Evolutionary conservation across 1,139 yeast genomes (phyloP).

Genomic region (Yamadazyma songkhlaensis): DNA sequence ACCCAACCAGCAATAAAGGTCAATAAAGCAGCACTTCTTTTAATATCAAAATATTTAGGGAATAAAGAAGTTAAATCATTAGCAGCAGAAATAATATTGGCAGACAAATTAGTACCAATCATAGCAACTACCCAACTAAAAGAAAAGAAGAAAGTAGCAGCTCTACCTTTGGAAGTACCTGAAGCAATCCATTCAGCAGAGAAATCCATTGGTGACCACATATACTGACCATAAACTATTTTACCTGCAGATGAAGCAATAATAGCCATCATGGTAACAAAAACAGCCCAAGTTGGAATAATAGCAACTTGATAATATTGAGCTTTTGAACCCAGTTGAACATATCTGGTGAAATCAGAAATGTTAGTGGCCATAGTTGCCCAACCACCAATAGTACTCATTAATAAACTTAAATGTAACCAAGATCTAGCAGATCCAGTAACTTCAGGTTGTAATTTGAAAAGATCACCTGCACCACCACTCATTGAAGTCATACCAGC

Average conservation of each 20-base stretch:
- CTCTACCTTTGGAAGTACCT: conserved; percentile 22
- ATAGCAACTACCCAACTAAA: conserved; percentile 45
- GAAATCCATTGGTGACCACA: conserved; percentile 15
- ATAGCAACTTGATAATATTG: conserved; percentile 12
- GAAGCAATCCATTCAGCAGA: conserved; percentile 12
- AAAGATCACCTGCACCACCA: conserved; percentile 13
- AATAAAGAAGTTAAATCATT: conserved; percentile 49
- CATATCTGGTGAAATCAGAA: conserved; percentile 15
- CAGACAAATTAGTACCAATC: conserved; percentile 45
- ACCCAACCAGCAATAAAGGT: conserved; percentile 34
- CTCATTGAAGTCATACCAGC: conserved; percentile 14
- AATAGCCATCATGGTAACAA: conserved; percentile 16
- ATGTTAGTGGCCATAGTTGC: conserved; percentile 16
- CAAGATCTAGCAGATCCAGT: conserved; percentile 11
- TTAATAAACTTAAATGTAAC: conserved; percentile 10
- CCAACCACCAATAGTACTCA: conserved; percentile 15
- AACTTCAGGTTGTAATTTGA: conserved; percentile 8
- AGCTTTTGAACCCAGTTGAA: conserved; percentile 7
- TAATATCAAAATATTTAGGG: conserved; percentile 49
- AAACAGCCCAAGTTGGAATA: conserved; percentile 14
- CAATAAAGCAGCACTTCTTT: conserved; percentile 46
- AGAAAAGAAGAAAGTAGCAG: conserved; percentile 47
- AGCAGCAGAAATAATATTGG: conserved; percentile 53
- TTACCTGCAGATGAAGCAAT: conserved; percentile 15
- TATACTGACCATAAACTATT: conserved; percentile 13